These are phyloP conservation scores for Saccharomycopsis hybrid DNA, from an alignment of 1,139 yeast species.

Conservation along the genomic window DNA sequence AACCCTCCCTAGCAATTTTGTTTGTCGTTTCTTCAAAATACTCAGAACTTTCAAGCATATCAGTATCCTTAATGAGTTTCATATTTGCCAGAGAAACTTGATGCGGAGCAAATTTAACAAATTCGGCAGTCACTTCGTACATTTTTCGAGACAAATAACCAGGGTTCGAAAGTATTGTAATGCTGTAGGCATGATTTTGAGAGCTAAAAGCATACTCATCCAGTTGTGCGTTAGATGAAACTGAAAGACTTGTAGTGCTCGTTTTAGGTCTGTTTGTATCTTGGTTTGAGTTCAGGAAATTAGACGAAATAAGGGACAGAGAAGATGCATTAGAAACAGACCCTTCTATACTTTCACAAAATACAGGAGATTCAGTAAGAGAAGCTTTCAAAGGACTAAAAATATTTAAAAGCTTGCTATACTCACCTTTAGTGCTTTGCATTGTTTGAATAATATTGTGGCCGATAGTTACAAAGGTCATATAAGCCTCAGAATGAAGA, in stretches of 20 bases:
- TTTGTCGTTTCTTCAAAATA: background rate
- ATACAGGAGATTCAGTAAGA: background rate
- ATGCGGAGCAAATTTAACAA: background rate
- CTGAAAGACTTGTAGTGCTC: background rate
- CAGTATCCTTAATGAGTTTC: background rate
- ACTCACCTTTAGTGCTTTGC: constrained; percentile 3
- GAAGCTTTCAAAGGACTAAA: background rate
- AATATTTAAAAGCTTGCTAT: background rate
- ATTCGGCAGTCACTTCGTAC: constrained; percentile 2
- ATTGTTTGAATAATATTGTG: background rate
- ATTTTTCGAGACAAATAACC: constrained; percentile 5
- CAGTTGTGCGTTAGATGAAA: background rate
- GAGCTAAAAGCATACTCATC: background rate
- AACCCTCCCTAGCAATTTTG: background rate
- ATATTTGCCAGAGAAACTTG: background rate
- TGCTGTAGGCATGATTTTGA: too few relatives aligned
- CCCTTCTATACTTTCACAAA: too few relatives aligned
- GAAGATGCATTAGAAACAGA: constrained; percentile 1
- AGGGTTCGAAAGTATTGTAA: background rate
- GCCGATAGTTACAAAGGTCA: background rate
- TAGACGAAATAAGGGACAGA: too few relatives aligned
- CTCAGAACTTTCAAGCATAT: background rate
- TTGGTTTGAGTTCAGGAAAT: too few relatives aligned
- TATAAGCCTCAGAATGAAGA: background rate
- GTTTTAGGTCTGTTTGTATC: too few relatives aligned